A percentile compares a stretch with the other conserved stretches of the same genome.
Evolutionary conservation across 768 basidiomycete species (phyloP).

Genomic region (Hericium rajendrae): DNA sequence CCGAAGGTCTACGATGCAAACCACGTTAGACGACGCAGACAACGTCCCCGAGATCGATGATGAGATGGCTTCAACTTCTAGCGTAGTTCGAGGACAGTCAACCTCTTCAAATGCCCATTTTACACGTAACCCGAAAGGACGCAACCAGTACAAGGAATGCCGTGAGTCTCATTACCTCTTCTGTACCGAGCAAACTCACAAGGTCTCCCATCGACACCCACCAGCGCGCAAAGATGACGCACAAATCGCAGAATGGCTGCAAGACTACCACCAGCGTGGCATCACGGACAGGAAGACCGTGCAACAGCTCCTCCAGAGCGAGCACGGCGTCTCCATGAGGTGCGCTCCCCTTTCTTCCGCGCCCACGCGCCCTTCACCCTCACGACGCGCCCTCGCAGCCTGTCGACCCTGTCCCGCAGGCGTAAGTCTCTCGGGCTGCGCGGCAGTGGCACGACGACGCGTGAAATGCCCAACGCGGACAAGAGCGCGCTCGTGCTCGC

Average conservation of each 20-base stretch:
- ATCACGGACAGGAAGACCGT: not conserved
- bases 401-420: not conserved
- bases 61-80: too few relatives aligned
- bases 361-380: too few relatives aligned
- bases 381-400: not conserved
- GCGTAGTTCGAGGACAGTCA: too few relatives aligned
- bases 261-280: not conserved
- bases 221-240: not conserved
- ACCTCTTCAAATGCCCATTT: too few relatives aligned
- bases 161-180: too few relatives aligned
- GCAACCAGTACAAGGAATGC: too few relatives aligned
- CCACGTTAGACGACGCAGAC: too few relatives aligned
- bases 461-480: constrained; percentile 8
- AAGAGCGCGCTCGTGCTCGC: not conserved
- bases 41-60: too few relatives aligned
- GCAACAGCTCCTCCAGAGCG: not conserved
- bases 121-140: too few relatives aligned
- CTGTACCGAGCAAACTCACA: too few relatives aligned
- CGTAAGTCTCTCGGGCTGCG: constrained; percentile 4
- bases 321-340: not conserved
- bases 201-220: not conserved
- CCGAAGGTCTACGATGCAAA: too few relatives aligned
- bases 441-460: constrained; percentile 12
- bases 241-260: not conserved
- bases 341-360: not conserved